phyloP scores from a whole-genome alignment of 805 yeast species.

The Saccharomycopsis capsularis region DNA sequence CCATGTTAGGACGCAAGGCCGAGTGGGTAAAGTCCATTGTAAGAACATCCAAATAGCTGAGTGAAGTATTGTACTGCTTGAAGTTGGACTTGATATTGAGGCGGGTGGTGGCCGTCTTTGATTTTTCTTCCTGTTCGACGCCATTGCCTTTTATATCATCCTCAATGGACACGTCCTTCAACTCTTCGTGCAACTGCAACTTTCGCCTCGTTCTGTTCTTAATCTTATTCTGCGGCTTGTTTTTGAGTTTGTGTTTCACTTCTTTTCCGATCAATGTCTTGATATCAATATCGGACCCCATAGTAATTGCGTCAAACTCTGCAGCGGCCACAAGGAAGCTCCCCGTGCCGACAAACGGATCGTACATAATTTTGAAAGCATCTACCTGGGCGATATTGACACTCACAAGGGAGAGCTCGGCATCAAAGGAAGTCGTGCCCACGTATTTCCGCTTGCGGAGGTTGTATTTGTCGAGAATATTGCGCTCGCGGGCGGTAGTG shows the following conservation, averaged over 20 bases:
- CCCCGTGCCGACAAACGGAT: conserved; percentile 97
- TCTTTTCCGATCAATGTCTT: conserved; percentile 57
- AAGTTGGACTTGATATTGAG: conserved; percentile 54
- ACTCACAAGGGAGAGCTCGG: conserved; percentile 80
- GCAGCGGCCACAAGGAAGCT: conserved; percentile 87
- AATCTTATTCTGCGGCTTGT: no score
- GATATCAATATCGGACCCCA: conserved; percentile 90
- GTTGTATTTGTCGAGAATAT: conserved; percentile 70
- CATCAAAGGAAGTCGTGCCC: conserved; percentile 96
- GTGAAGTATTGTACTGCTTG: conserved; percentile 56
- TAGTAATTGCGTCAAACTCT: conserved; percentile 67
- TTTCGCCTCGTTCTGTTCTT: no score
- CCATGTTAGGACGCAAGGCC: conserved; percentile 57
- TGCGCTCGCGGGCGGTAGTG: conserved; percentile 52
- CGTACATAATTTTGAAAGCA: conserved; percentile 65
- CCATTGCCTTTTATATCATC: no score
- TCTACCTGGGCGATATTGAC: conserved; percentile 78
- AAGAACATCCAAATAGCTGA: conserved; percentile 61
- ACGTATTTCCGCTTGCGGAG: conserved; percentile 76
- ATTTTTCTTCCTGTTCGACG: no score
- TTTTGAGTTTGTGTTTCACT: no score
- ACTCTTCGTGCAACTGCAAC: no score
- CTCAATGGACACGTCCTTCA: no score
- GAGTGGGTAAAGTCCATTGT: conserved; percentile 95
- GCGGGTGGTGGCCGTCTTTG: no score